Conservation (phyloP, 176 grass and related monocot genomes). For the Musa acuminata region DNA sequence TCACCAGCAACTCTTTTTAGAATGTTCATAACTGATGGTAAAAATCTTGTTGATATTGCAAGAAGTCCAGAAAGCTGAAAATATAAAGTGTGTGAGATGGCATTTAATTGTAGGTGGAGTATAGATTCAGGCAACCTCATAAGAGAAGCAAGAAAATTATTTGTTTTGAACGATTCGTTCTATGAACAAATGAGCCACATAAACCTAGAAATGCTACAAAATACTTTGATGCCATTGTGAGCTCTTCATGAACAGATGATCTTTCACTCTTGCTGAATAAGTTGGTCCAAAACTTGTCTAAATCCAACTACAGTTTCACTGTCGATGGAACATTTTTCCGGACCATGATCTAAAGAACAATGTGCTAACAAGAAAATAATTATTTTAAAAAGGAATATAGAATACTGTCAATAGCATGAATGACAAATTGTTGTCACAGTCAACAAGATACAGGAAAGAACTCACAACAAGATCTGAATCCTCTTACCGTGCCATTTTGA, state of each 20-base stretch:
- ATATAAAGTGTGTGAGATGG: not conserved
- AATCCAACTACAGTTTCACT: no score
- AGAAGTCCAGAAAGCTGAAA: slow-evolving; percentile 50
- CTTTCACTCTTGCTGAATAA: no score
- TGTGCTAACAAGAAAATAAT: no score
- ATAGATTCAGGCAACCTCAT: not conserved
- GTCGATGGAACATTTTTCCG: no score
- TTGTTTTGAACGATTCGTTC: no score
- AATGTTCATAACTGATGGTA: slow-evolving; percentile 39
- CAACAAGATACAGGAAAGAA: not conserved
- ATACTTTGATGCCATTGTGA: no score
- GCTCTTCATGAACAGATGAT: no score
- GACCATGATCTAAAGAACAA: no score
- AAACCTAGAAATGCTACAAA: no score
- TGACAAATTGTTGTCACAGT: not conserved
- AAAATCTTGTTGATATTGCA: slow-evolving; percentile 33
- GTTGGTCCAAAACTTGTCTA: no score
- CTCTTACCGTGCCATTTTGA: slow-evolving; percentile 51
- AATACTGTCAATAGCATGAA: not conserved
- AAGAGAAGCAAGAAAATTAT: not conserved
- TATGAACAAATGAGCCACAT: no score
- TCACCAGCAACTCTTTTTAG: not conserved
- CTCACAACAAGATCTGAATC: slow-evolving; percentile 2
- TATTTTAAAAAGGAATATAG: not conserved
- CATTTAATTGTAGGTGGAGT: not conserved